These are phyloP conservation scores for Cucumis hystrix DNA, from an alignment of 306 rosid species.

Conservation along the genomic window DNA sequence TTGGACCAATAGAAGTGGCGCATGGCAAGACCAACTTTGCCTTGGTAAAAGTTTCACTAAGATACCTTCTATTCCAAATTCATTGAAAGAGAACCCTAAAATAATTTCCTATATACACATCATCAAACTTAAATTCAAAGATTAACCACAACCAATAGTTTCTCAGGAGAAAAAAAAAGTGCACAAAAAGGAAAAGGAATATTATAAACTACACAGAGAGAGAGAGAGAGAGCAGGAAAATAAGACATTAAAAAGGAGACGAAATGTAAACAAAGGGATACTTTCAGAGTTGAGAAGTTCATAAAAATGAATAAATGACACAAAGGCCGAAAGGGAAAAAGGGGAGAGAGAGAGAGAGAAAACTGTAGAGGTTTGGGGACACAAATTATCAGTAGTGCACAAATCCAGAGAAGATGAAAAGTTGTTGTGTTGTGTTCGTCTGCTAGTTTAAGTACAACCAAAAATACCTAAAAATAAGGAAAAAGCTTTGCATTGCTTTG, in stretches of 20 bases:
- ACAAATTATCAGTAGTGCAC: neutral
- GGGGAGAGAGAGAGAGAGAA: neutral
- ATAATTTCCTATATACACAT: neutral
- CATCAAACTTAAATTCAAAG: neutral
- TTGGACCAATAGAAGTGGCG: neutral
- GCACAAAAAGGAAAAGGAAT: neutral
- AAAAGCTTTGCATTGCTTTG: neutral
- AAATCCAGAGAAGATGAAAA: slow-evolving; percentile 6
- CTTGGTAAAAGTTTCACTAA: neutral
- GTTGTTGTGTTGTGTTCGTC: slow-evolving; percentile 4
- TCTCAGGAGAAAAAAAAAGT: neutral
- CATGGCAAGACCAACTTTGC: neutral
- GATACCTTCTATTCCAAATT: neutral
- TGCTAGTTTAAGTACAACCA: slow-evolving; percentile 3
- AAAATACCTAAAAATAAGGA: neutral
- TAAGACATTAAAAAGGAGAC: neutral
- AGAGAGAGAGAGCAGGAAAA: neutral
- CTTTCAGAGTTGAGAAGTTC: neutral
- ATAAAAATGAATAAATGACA: neutral
- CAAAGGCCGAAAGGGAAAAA: neutral
- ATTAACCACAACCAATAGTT: neutral
- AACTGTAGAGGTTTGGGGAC: neutral
- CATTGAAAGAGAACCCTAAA: neutral
- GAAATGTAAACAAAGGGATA: neutral
- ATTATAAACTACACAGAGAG: neutral